phyloP scores from a whole-genome alignment of 139 green algal species.

The Trebouxia sp. region DNA sequence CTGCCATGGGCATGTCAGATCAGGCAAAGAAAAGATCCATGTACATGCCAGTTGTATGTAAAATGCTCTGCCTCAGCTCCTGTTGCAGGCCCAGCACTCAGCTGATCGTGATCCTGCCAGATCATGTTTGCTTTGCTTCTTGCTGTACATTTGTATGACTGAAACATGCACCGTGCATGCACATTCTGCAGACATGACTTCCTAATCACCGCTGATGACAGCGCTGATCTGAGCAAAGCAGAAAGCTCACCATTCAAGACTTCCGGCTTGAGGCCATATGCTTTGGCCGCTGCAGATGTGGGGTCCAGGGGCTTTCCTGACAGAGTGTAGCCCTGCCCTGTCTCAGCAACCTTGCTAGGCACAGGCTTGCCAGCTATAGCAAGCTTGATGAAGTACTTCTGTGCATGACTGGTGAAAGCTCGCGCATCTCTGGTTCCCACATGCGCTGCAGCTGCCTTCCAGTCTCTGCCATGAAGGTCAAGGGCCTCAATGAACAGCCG shows the following conservation, averaged over 20 bases:
- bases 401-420: constrained; percentile 67
- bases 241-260: constrained; percentile 53
- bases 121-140: too few relatives aligned
- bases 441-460: constrained; percentile 44
- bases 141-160: too few relatives aligned
- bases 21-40: too few relatives aligned
- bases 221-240: too few relatives aligned
- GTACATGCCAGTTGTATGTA: too few relatives aligned
- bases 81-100: too few relatives aligned
- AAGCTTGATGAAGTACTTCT: constrained; percentile 87
- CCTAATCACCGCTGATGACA: neutral
- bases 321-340: constrained; percentile 70
- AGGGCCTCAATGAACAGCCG: constrained; percentile 64
- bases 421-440: constrained; percentile 60
- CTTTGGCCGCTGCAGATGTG: constrained; percentile 60
- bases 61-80: too few relatives aligned
- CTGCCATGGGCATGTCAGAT: too few relatives aligned
- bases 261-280: constrained; percentile 79
- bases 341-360: constrained; percentile 50
- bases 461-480: constrained; percentile 62
- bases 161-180: too few relatives aligned
- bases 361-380: constrained; percentile 72
- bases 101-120: too few relatives aligned
- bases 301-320: constrained; percentile 80
- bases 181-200: neutral